These are phyloP conservation scores for Thecaphora frezii DNA, from an alignment of 1,284 basidiomycete genomes.

Conservation along the genomic window DNA sequence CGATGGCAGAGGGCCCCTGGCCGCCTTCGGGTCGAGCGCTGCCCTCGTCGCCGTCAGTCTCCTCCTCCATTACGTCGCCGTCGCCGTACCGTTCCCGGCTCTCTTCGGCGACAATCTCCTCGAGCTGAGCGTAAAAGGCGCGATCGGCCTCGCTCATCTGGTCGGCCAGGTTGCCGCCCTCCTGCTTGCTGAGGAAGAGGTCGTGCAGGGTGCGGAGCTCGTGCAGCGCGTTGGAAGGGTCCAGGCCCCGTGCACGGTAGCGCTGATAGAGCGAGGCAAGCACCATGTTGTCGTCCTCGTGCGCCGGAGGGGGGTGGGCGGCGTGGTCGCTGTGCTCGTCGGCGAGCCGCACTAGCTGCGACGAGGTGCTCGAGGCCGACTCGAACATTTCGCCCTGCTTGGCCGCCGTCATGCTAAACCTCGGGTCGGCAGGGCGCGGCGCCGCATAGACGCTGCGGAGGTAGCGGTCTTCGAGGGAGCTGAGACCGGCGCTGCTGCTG, in stretches of 20 bases:
- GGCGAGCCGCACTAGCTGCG: conserved; percentile 1
- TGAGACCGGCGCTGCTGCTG: conserved; percentile 18
- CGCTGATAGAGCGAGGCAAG: conserved; percentile 42
- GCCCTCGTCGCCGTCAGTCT: conserved; percentile 2
- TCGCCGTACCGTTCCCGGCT: conserved; percentile 34
- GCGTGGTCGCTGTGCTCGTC: conserved; percentile 8
- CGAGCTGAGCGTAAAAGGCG: conserved; percentile 43
- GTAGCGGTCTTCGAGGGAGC: conserved; percentile 21
- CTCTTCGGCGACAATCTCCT: conserved; percentile 46
- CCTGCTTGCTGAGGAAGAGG: conserved; percentile 48
- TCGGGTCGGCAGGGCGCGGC: not conserved
- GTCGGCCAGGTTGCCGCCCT: conserved; percentile 19
- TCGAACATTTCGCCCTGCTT: no score
- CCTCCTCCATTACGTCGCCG: conserved; percentile 8
- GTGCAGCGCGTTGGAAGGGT: conserved; percentile 43
- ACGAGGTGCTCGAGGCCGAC: conserved; percentile 14
- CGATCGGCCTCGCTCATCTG: conserved; percentile 40
- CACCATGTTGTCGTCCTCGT: conserved; percentile 31
- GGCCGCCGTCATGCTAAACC: no score
- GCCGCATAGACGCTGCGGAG: conserved; percentile 7
- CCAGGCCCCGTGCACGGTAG: conserved; percentile 43
- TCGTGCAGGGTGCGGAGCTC: conserved; percentile 47
- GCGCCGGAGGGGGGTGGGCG: conserved; percentile 6
- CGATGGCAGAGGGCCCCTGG: not conserved
- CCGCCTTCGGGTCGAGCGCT: not conserved